Base-by-base conservation (phyloP, 257 asterid species). In the Echites panduratus region DNA sequence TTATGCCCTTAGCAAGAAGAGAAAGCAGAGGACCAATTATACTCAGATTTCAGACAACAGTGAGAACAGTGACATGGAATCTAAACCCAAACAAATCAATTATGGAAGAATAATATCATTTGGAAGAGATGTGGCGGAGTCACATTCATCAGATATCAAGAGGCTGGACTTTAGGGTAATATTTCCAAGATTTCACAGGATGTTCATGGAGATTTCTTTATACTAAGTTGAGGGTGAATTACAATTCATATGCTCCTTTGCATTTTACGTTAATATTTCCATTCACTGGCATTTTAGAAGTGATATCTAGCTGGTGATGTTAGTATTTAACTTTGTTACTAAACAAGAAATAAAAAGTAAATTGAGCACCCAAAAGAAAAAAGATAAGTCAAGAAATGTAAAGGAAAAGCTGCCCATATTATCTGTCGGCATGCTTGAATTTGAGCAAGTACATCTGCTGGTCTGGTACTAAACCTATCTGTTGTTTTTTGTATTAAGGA, bases 51-150 rank as follows among this genome's bases (percentile, higher is more conserved):
- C 90, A 35, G 72, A 54, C 58, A 24, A 29, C 53, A 41, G 61
- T n/a, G 85, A 84, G 77, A 81, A 77, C 63, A 80, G 32, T 53
- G 72, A 45, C 35, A 27, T 62, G 13, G 86, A 79, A 70, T 67
- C 82, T 43, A 79, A 85, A 73, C 68, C 20, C 38, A 84, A 78
- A 54, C 76, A 9, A 44, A 80, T 75, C 38, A 78, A 80, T 70
- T 89, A 88, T 81, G 97, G 97, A 81, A 86, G 96, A 75, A 81
- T 91, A 8, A 82, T 91, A 69, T 91, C 97, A 35, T 91, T 91
- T 62, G 97, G 97, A 69, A 87, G 82, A 79, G 96, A 87, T 56
- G 81, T 82, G 22, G 84, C 89, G 9, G 79, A 84, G 26, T 88
- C 85, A 20, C 78, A 81, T 77, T 71, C 96, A 73, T 83, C 98